These are phyloP conservation scores for Cladosporium colombiae DNA, from an alignment of 2,329 filamentous ascomycete species.

Conservation along the genomic window DNA sequence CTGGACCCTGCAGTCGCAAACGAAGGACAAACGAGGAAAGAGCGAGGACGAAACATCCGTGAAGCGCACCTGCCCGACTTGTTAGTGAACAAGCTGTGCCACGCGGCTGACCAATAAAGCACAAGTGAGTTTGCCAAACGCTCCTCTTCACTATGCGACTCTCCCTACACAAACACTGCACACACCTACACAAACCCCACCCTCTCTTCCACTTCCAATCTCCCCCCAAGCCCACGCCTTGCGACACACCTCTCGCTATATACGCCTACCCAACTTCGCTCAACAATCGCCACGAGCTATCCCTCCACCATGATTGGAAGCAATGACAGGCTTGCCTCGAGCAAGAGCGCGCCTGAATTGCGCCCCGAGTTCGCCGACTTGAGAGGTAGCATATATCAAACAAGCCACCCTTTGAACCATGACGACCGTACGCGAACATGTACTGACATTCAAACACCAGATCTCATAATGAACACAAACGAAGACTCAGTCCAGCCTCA, in stretches of 20 bases:
- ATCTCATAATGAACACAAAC: slow-evolving; percentile 36
- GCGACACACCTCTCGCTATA: neutral
- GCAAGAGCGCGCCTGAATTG: slow-evolving; percentile 19
- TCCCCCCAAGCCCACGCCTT: neutral
- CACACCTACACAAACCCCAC: neutral
- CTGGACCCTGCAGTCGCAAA: neutral
- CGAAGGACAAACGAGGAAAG: slow-evolving; percentile 10
- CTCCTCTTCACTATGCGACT: neutral
- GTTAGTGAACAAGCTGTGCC: neutral
- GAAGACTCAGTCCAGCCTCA: slow-evolving; percentile 37
- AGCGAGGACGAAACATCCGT: slow-evolving; percentile 6
- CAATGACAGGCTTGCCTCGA: slow-evolving; percentile 20
- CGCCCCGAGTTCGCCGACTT: slow-evolving; percentile 1
- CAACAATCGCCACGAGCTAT: neutral
- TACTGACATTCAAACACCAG: slow-evolving; percentile 8
- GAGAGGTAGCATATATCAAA: slow-evolving; percentile 1
- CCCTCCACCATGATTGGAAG: slow-evolving; percentile 16
- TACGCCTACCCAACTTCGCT: neutral
- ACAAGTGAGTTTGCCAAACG: slow-evolving; percentile 15
- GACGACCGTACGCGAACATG: neutral
- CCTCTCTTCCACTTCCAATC: neutral
- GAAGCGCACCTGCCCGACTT: slow-evolving; percentile 18
- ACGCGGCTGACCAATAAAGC: neutral
- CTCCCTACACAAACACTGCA: neutral
- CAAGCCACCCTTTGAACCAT: neutral